A percentile compares a stretch with the other conserved stretches of the same genome.
These are phyloP conservation scores for Stagonosporopsis rhizophila DNA, from an alignment of 2,329 filamentous ascomycete species.

Conservation along the genomic window DNA sequence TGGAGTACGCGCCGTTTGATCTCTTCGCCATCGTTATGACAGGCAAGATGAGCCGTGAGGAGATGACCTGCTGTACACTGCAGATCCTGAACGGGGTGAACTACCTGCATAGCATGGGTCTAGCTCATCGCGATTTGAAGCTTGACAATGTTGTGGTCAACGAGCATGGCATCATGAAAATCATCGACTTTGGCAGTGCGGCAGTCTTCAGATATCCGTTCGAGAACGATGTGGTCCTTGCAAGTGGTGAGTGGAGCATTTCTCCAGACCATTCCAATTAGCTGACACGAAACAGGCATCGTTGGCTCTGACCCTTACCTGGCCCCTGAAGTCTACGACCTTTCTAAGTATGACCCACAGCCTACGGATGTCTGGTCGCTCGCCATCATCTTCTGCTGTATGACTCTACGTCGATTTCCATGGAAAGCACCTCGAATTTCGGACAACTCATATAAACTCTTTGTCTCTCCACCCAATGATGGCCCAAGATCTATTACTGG, in stretches of 20 bases:
- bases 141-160: slow-evolving; percentile 98
- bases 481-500: slow-evolving; percentile 43
- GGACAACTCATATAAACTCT: slow-evolving; percentile 95
- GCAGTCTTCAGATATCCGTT: slow-evolving; percentile 98
- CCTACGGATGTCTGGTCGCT: slow-evolving; percentile 97
- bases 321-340: slow-evolving; percentile 94
- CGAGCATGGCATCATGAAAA: slow-evolving; percentile 96
- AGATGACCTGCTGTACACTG: slow-evolving; percentile 88
- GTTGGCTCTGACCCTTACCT: slow-evolving; percentile 94
- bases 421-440: slow-evolving; percentile 94
- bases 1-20: slow-evolving; percentile 97
- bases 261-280: not conserved
- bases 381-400: slow-evolving; percentile 98
- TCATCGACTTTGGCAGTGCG: slow-evolving; percentile 98
- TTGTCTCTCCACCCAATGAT: slow-evolving; percentile 79
- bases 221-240: slow-evolving; percentile 83
- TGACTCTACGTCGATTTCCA: slow-evolving; percentile 92
- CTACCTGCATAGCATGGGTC: slow-evolving; percentile 92
- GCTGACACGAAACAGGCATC: slow-evolving; percentile 62
- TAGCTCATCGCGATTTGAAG: slow-evolving; percentile 94
- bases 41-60: slow-evolving; percentile 91
- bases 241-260: slow-evolving; percentile 69
- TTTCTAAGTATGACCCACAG: slow-evolving; percentile 90
- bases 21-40: slow-evolving; percentile 99
- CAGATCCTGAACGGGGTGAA: slow-evolving; percentile 95